Evolutionary conservation across 2,329 filamentous ascomycete genomes (phyloP).

Genomic region (Hypoxylon sp.): DNA sequence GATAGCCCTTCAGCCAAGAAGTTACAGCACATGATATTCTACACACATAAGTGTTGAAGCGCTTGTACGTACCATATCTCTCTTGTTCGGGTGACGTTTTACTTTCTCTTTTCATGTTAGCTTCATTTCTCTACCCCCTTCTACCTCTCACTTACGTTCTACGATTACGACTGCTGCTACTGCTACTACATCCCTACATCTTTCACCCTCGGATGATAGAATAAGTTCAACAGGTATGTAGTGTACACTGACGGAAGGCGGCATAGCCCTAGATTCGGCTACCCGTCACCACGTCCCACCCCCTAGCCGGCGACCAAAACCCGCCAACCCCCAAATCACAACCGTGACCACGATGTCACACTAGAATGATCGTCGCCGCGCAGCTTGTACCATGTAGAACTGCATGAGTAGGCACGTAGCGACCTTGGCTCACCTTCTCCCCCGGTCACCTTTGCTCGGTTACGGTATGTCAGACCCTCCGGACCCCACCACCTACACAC

Average conservation of each 20-base stretch:
- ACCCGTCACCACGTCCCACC: conserved; percentile 36
- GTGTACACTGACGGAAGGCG: background rate
- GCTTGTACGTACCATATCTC: conserved; percentile 14
- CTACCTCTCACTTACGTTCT: background rate
- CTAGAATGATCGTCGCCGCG: conserved; percentile 36
- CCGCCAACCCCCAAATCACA: background rate
- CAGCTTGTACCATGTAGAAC: conserved; percentile 8
- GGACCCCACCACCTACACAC: background rate
- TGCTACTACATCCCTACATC: background rate
- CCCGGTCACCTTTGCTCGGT: conserved; percentile 39
- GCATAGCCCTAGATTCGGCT: conserved; percentile 28
- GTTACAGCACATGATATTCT: conserved; percentile 35
- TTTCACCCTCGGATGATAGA: conserved; percentile 13
- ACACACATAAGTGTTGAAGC: conserved; percentile 22
- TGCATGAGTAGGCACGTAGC: conserved; percentile 20
- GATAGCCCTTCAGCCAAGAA: conserved; percentile 37
- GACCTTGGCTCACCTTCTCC: conserved; percentile 34
- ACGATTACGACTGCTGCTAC: too few relatives aligned
- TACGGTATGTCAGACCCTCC: conserved; percentile 35
- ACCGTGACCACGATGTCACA: conserved; percentile 16
- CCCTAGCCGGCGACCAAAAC: conserved; percentile 16
- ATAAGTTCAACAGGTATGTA: conserved; percentile 5
- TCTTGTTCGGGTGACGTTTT: conserved; percentile 22
- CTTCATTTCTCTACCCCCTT: conserved; percentile 2
- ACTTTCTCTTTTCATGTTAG: conserved; percentile 39